These are phyloP conservation scores for Kazachstania bromeliacearum DNA, from an alignment of 805 yeast genomes.

Conservation along the genomic window DNA sequence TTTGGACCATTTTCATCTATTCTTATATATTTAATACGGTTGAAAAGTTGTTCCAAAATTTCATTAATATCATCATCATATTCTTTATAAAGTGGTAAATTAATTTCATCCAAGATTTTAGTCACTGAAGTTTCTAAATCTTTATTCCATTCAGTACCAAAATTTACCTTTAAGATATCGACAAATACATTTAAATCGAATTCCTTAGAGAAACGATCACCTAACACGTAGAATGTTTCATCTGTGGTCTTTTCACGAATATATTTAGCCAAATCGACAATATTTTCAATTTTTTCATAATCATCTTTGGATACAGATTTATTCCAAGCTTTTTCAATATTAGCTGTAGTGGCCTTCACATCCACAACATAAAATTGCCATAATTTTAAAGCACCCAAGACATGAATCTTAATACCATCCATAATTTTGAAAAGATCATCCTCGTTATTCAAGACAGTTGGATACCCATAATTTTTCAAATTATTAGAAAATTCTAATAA, in stretches of 20 bases:
- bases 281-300: slow-evolving; percentile 30
- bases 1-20: slow-evolving; percentile 77
- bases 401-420: slow-evolving; percentile 61
- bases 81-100: slow-evolving; percentile 56
- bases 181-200: slow-evolving; percentile 45
- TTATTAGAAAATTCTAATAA: slow-evolving; percentile 55
- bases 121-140: slow-evolving; percentile 31
- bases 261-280: slow-evolving; percentile 40
- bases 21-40: slow-evolving; percentile 67
- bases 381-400: slow-evolving; percentile 52
- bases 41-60: slow-evolving; percentile 60
- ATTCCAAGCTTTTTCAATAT: slow-evolving; percentile 33
- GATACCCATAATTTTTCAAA: slow-evolving; percentile 50
- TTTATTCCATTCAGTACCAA: slow-evolving; percentile 31
- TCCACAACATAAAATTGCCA: slow-evolving; percentile 87
- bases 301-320: slow-evolving; percentile 6
- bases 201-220: slow-evolving; percentile 43
- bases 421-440: slow-evolving; percentile 52
- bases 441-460: slow-evolving; percentile 41
- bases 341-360: slow-evolving; percentile 34
- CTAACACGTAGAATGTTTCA: slow-evolving; percentile 35
- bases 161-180: slow-evolving; percentile 37
- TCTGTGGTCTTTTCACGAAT: slow-evolving; percentile 34
- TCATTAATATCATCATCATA: slow-evolving; percentile 66
- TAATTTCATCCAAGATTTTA: slow-evolving; percentile 64